A percentile compares a stretch with the other conserved stretches of the same genome.
These are phyloP conservation scores for Asterionellopsis glacialis DNA, from an alignment of 108 stramenopile genomes.

Conservation along the genomic window DNA sequence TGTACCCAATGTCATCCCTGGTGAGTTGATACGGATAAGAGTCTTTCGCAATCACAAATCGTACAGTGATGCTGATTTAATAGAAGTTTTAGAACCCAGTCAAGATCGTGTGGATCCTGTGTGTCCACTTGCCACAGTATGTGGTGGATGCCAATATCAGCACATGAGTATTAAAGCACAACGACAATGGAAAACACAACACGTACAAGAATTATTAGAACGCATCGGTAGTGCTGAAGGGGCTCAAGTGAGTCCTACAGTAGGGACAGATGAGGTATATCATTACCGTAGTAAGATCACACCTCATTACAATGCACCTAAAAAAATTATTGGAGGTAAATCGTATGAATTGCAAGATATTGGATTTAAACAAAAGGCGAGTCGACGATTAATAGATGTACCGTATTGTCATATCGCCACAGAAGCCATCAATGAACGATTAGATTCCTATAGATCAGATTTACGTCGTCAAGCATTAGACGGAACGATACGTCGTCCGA, in stretches of 20 bases:
- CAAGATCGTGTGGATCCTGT: conserved; percentile 73
- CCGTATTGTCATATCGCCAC: conserved; percentile 91
- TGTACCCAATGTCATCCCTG: conserved; percentile 88
- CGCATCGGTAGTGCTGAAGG: conserved; percentile 50
- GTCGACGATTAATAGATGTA: conserved; percentile 87
- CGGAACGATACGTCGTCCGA: conserved; percentile 44
- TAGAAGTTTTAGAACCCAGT: conserved; percentile 72
- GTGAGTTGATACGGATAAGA: conserved; percentile 70
- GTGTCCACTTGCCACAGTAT: conserved; percentile 75
- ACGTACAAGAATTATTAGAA: conserved; percentile 75
- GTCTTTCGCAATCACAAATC: conserved; percentile 83
- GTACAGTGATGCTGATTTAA: conserved; percentile 89
- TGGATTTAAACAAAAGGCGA: conserved; percentile 80
- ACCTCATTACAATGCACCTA: conserved; percentile 91
- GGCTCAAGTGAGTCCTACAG: conserved; percentile 40
- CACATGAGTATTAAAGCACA: conserved; percentile 87
- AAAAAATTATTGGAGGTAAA: conserved; percentile 9
- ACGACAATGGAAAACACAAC: conserved; percentile 88
- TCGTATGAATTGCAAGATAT: conserved; percentile 47
- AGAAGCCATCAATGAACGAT: conserved; percentile 81
- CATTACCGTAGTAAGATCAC: conserved; percentile 94
- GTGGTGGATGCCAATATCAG: conserved; percentile 98
- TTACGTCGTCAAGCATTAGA: conserved; percentile 32
- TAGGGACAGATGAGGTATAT: conserved; percentile 88
- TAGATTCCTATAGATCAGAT: conserved; percentile 46